Percentiles rank a stretch among this genome's conserved stretches.
Conservation (phyloP, 305 asterid species). For the Plantago lanceolata region DNA sequence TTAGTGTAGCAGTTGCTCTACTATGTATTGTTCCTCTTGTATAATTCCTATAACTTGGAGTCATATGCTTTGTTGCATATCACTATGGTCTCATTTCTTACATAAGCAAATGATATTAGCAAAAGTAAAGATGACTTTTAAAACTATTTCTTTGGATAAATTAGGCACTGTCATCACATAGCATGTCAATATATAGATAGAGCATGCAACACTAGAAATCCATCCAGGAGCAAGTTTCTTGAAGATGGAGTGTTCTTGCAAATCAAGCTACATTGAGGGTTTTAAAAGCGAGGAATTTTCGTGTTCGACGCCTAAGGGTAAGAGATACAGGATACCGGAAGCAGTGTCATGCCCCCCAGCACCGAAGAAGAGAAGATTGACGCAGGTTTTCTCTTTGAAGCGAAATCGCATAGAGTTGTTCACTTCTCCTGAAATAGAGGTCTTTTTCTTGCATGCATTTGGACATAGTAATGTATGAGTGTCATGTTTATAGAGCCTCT, state of each 20-base stretch:
- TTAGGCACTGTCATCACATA: conserved; percentile 2
- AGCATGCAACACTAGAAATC: neutral
- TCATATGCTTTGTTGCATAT: conserved; percentile 29
- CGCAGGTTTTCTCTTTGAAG: conserved; percentile 20
- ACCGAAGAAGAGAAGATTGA: conserved; percentile 39
- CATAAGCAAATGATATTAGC: conserved; percentile 28
- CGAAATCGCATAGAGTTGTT: conserved; percentile 25
- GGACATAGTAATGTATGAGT: neutral
- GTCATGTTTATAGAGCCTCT: too few species aligned
- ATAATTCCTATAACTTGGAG: conserved; percentile 27
- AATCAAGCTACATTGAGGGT: conserved; percentile 12
- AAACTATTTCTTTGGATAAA: conserved; percentile 37
- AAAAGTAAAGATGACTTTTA: conserved; percentile 25
- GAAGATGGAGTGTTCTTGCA: conserved; percentile 8
- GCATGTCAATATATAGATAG: neutral
- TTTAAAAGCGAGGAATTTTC: conserved; percentile 11
- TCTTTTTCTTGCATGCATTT: conserved; percentile 37
- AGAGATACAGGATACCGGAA: conserved; percentile 34
- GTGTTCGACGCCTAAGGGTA: conserved; percentile 46
- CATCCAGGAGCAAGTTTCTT: neutral
- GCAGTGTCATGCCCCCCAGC: conserved; percentile 41
- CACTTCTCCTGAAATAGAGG: conserved; percentile 42
- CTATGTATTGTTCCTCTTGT: conserved; percentile 45
- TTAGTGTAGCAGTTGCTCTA: conserved; percentile 50
- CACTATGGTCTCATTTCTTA: conserved; percentile 35